A percentile compares a stretch with the other conserved stretches of the same genome.
phyloP scores from a whole-genome alignment of 495 filamentous ascomycete species.

The Pseudomonodictys pantanalensis region DNA sequence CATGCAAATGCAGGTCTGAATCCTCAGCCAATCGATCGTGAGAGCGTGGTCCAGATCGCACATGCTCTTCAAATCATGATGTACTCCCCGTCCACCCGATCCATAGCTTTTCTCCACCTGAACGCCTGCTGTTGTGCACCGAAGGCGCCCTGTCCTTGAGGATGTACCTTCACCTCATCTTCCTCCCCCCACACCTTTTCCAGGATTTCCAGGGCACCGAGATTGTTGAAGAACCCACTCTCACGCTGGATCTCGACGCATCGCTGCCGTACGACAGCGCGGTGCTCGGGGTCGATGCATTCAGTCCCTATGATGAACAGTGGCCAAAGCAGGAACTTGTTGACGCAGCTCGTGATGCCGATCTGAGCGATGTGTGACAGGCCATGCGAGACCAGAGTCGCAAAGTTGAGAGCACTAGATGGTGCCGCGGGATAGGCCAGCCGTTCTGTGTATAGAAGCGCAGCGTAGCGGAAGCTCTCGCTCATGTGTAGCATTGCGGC shows the following conservation, averaged over 20 bases:
- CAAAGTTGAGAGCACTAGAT: conserved; percentile 74
- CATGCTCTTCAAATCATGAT: conserved; percentile 65
- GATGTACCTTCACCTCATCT: conserved; percentile 46
- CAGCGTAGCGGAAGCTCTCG: conserved; percentile 85
- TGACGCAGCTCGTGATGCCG: conserved; percentile 59
- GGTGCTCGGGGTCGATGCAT: conserved; percentile 78
- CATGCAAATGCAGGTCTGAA: too few relatives aligned
- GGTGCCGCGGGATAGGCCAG: conserved; percentile 75
- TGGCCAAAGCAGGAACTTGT: conserved; percentile 93
- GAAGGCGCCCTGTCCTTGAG: conserved; percentile 14
- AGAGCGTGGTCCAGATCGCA: neutral
- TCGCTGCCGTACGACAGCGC: conserved; percentile 69
- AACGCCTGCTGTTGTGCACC: conserved; percentile 52
- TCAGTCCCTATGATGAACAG: conserved; percentile 89
- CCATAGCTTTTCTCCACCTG: conserved; percentile 75
- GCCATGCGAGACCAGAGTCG: conserved; percentile 74
- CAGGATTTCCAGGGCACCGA: conserved; percentile 78
- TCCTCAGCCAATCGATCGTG: too few relatives aligned
- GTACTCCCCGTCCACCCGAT: conserved; percentile 76
- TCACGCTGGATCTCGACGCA: conserved; percentile 83
- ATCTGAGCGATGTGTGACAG: conserved; percentile 78
- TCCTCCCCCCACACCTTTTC: conserved; percentile 74
- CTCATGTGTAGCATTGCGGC: conserved; percentile 60
- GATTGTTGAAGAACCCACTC: conserved; percentile 88
- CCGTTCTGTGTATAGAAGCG: conserved; percentile 86